These are phyloP conservation scores for Calonectria pauciramosa DNA, from an alignment of 2,329 filamentous ascomycete species.

Conservation along the genomic window DNA sequence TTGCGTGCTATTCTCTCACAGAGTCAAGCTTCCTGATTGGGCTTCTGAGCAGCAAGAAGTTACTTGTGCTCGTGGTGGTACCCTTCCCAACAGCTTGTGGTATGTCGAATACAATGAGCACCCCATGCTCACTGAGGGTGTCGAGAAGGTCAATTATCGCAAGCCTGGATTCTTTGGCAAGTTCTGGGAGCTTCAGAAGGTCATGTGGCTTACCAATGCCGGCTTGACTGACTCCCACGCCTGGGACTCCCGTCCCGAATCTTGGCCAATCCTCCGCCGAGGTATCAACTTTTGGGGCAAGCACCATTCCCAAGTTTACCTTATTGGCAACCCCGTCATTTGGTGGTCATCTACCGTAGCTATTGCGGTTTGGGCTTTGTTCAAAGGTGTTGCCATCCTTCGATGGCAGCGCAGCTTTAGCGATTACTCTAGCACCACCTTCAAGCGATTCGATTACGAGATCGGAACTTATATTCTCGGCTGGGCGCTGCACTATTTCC, in stretches of 20 bases:
- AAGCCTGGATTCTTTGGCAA: conserved; percentile 97
- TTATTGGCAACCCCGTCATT: conserved; percentile 93
- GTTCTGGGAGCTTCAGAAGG: conserved; percentile 96
- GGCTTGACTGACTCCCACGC: conserved; percentile 96
- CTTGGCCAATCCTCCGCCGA: conserved; percentile 91
- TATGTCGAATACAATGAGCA: conserved; percentile 95
- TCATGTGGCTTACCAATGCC: conserved; percentile 99
- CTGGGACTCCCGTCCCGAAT: conserved; percentile 95
- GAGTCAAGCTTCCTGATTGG: conserved; percentile 98
- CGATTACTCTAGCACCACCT: conserved; percentile 85
- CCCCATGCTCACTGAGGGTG: conserved; percentile 77
- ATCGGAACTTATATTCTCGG: conserved; percentile 90
- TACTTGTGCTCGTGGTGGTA: conserved; percentile 93
- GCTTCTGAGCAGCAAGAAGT: conserved; percentile 98
- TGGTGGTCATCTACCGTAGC: conserved; percentile 92
- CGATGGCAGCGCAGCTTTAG: conserved; percentile 94
- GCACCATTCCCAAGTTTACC: conserved; percentile 93
- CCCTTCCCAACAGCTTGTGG: conserved; percentile 96
- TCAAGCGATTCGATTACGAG: conserved; percentile 99
- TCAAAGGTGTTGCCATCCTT: conserved; percentile 90
- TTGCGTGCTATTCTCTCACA: conserved; percentile 96
- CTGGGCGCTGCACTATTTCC: conserved; percentile 99
- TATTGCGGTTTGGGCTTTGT: conserved; percentile 80
- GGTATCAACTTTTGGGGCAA: conserved; percentile 99
- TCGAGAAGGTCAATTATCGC: conserved; percentile 96